A percentile compares a stretch with the other conserved stretches of the same genome.
Conservation (phyloP, 2,329 filamentous ascomycete genomes). For the Leptographium wingfieldii region DNA sequence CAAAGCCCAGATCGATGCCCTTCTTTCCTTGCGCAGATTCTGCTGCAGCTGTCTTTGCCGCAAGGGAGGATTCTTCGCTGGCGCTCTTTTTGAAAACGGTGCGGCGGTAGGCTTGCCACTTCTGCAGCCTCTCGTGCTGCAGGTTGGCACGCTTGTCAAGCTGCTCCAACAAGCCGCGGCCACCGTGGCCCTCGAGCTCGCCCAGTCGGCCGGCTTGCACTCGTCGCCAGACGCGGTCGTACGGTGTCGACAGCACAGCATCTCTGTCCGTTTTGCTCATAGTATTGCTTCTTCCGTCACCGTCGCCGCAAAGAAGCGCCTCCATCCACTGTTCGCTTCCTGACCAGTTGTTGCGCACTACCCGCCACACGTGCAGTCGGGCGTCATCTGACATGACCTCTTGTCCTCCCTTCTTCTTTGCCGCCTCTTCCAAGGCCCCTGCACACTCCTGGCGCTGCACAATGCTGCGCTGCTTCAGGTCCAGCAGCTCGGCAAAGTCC, state of each 20-base stretch:
- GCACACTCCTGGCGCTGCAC: slow-evolving; percentile 37
- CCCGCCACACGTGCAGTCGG: slow-evolving; percentile 40
- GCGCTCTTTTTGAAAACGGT: slow-evolving; percentile 27
- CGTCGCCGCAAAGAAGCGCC: slow-evolving; percentile 55
- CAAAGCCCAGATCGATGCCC: slow-evolving; percentile 42
- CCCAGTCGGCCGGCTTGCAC: slow-evolving; percentile 46
- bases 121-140: slow-evolving; percentile 55
- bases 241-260: slow-evolving; percentile 51
- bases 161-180: slow-evolving; percentile 50
- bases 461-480: slow-evolving; percentile 48
- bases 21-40: slow-evolving; percentile 15
- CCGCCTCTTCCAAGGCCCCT: slow-evolving; percentile 16
- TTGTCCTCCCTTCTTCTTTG: slow-evolving; percentile 16
- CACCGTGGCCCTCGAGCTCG: slow-evolving; percentile 38
- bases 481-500: slow-evolving; percentile 53
- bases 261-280: slow-evolving; percentile 31
- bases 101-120: slow-evolving; percentile 59
- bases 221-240: slow-evolving; percentile 58
- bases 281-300: slow-evolving; percentile 30
- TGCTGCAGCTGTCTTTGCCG: slow-evolving; percentile 3
- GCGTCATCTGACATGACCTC: slow-evolving; percentile 27
- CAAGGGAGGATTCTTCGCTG: neutral
- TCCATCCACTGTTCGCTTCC: slow-evolving; percentile 66
- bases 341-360: slow-evolving; percentile 62
- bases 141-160: slow-evolving; percentile 54